A percentile compares a stretch with the other conserved stretches of the same genome.
These are phyloP conservation scores for Gracilaria gracilis DNA, from an alignment of 23 red algal species.

Conservation along the genomic window DNA sequence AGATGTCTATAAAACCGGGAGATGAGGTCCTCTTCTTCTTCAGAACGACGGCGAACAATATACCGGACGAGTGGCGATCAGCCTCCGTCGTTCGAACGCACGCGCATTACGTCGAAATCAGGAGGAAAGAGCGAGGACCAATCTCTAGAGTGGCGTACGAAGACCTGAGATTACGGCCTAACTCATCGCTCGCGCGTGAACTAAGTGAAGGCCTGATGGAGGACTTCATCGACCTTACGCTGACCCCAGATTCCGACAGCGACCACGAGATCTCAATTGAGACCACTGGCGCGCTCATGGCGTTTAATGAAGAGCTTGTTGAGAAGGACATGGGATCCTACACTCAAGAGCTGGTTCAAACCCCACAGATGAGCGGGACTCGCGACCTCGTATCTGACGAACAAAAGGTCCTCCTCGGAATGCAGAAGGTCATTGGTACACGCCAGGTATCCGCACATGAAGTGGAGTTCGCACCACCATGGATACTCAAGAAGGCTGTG, in stretches of 20 bases:
- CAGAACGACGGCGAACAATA: no score
- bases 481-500: no score
- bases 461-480: constrained; percentile 10
- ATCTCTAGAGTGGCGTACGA: constrained; percentile 2
- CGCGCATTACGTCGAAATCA: background rate
- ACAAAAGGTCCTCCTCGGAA: background rate
- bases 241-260: background rate
- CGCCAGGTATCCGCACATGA: constrained; percentile 4
- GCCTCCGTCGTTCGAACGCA: background rate
- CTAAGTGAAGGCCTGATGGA: background rate
- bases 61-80: constrained; percentile 18
- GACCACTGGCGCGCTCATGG: background rate
- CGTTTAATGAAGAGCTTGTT: background rate
- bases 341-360: background rate
- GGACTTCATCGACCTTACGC: background rate
- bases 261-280: background rate
- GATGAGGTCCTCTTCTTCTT: no score
- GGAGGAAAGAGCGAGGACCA: no score
- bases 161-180: background rate
- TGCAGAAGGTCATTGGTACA: constrained; percentile 24
- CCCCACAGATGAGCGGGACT: background rate
- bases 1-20: no score
- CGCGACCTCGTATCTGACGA: constrained; percentile 9
- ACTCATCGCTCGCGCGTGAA: background rate
- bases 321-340: no score